Base-by-base conservation (phyloP, 768 basidiomycete genomes). In the Kwoniella newhampshirensis region DNA sequence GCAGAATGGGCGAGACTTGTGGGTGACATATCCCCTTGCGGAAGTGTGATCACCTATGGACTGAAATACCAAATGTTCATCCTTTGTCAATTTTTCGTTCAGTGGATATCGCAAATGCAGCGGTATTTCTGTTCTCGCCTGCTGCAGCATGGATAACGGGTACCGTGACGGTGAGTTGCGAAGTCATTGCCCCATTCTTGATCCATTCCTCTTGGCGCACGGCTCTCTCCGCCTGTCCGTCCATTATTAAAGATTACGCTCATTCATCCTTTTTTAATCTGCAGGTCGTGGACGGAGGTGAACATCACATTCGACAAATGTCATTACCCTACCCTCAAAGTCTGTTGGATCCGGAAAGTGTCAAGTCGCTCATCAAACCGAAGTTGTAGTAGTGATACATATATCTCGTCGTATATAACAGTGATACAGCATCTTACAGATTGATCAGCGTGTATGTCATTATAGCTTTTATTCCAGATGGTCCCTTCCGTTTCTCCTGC, bases 81-180 rank as follows among this genome's bases (percentile, higher is more conserved):
- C n/a, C n/a, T n/a, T n/a, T n/a, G n/a, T n/a, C n/a, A n/a, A n/a
- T n/a, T n/a, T n/a, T n/a, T n/a, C n/a, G n/a, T 23, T 17, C 45
- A 74, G 70, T 81, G 35, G 89, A 91, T 63, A 78, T 88, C 54
- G 87, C 82, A 4, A 86, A 86, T 67, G 82, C 85, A 20, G 79
- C 87, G 0, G 78, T 89, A 2, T 93, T 89, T 77, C 79, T 93
- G 39, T 89, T 91, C 78, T 90, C 88, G 65, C 82, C 84, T 47
- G 88, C 87, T 3, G 88, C 88, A 12, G 77, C 83, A 5, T 89
- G 82, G 73, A 83, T 91, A 55, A 86, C 86, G 1, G 89, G 89
- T 3, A 86, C 87, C 64, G 77, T 87, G n/a, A 73, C 89, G 32
- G 81, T 82, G 52, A 46, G 77, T 45, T 49, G n/a, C n/a, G n/a